Conservation (phyloP, 176 grass and related monocot species). For the Oryza australiensis region DNA sequence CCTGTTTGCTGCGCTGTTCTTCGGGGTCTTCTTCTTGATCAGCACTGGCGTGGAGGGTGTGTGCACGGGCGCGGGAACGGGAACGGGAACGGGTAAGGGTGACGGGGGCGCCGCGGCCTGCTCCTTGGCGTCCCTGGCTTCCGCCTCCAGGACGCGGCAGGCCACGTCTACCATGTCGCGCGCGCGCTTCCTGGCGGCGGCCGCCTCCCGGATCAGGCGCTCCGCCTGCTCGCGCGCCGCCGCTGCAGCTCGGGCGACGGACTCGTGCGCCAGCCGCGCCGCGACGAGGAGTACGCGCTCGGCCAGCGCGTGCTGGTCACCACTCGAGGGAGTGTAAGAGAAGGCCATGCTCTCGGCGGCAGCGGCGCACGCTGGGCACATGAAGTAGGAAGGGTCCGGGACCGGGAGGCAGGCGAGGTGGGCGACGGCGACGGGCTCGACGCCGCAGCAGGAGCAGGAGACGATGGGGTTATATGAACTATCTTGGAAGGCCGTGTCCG, state of each 20-base stretch:
- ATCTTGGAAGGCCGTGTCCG: neutral
- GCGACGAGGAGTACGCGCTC: constrained; percentile 64
- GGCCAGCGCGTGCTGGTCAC: neutral
- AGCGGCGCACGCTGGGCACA: constrained; percentile 4
- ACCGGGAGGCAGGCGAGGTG: neutral
- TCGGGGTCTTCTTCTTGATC: neutral
- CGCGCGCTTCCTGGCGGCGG: constrained; percentile 54
- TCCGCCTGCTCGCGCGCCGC: constrained; percentile 57
- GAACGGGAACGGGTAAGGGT: neutral
- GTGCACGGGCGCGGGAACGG: no score
- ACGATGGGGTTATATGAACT: neutral
- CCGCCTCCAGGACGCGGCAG: constrained; percentile 42
- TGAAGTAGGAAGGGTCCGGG: neutral
- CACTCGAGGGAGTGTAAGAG: constrained; percentile 15
- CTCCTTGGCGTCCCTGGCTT: constrained; percentile 34
- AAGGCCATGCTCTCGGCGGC: constrained; percentile 25
- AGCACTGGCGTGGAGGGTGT: neutral
- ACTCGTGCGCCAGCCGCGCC: constrained; percentile 52
- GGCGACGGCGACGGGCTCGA: neutral
- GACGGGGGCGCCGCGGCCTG: neutral
- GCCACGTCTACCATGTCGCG: constrained; percentile 66
- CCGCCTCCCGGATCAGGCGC: constrained; percentile 62
- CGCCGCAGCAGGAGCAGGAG: neutral
- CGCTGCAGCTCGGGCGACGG: constrained; percentile 48
- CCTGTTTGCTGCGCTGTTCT: neutral